Percentiles rank a stretch among this genome's conserved stretches.
Conservation (phyloP, 805 yeast species). For the Monosporozyma solicola region DNA sequence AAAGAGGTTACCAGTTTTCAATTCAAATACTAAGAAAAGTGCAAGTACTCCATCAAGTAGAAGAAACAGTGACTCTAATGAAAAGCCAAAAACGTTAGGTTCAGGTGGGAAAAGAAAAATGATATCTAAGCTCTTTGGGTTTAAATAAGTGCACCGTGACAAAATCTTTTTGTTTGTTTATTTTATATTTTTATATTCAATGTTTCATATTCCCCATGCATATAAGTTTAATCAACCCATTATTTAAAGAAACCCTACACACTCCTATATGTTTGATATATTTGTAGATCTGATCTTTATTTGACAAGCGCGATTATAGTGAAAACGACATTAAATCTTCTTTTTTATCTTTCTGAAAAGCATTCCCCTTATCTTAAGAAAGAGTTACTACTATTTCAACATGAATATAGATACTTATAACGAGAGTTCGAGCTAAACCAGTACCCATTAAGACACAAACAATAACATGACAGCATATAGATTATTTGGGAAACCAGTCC, state of each 20-base stretch:
- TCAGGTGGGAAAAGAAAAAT: slow-evolving; percentile 6
- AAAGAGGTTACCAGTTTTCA: slow-evolving; percentile 3
- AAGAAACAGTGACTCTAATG: slow-evolving; percentile 9
- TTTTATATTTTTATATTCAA: background rate
- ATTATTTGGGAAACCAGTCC: slow-evolving; percentile 76
- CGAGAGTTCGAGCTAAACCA: background rate
- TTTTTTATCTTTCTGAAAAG: background rate
- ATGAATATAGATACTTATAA: background rate
- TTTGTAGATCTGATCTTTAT: too few relatives aligned
- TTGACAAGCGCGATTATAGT: too few relatives aligned
- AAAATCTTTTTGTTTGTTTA: background rate
- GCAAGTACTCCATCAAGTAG: slow-evolving; percentile 11
- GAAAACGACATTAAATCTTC: background rate
- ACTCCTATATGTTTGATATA: background rate
- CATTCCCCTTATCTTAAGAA: too few relatives aligned
- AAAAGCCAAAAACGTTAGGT: slow-evolving; percentile 6
- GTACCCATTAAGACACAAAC: too few relatives aligned
- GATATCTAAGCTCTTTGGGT: slow-evolving; percentile 11
- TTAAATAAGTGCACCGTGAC: background rate
- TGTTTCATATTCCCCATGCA: background rate
- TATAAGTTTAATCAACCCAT: background rate
- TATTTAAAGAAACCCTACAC: background rate
- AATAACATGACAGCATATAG: slow-evolving; percentile 37
- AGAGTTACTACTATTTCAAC: too few relatives aligned
- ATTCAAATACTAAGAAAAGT: slow-evolving; percentile 2